These are phyloP conservation scores for Alternaria gaisen DNA, from an alignment of 2,329 filamentous ascomycete species.

Conservation along the genomic window DNA sequence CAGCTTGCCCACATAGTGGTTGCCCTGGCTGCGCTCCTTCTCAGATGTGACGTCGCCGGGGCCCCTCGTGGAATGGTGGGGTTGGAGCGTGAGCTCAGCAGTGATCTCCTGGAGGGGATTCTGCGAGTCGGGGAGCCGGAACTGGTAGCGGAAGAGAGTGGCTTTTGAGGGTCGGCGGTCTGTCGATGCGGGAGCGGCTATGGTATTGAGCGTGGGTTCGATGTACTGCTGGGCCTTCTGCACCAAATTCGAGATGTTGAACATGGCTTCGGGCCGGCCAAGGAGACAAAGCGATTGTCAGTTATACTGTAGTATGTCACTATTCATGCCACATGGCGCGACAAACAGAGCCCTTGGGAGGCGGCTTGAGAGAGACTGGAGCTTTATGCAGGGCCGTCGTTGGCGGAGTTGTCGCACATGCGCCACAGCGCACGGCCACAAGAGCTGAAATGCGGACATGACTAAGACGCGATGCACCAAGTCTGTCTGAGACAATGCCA, in stretches of 20 bases:
- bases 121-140: constrained; percentile 91
- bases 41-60: constrained; percentile 56
- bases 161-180: constrained; percentile 89
- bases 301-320: constrained; percentile 14
- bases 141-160: constrained; percentile 92
- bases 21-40: constrained; percentile 74
- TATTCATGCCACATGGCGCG: constrained; percentile 42
- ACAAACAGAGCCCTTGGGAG: constrained; percentile 20
- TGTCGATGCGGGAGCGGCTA: constrained; percentile 68
- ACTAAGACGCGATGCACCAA: constrained; percentile 13
- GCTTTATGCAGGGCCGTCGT: constrained; percentile 24
- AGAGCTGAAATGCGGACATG: constrained; percentile 6
- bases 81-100: constrained; percentile 86
- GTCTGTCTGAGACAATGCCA: neutral
- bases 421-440: constrained; percentile 21
- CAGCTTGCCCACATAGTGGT: constrained; percentile 89
- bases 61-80: constrained; percentile 66
- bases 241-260: constrained; percentile 78
- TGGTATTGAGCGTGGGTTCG: constrained; percentile 78
- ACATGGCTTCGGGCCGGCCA: constrained; percentile 45
- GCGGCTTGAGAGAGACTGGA: constrained; percentile 20
- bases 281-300: constrained; percentile 22
- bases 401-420: constrained; percentile 17
- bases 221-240: constrained; percentile 96
- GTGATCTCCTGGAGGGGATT: constrained; percentile 95